Evolutionary conservation across 179 eudicot species (phyloP), one percentile per base, ranked within the genome.

Genomic region (Monotropa hypopitys): DNA sequence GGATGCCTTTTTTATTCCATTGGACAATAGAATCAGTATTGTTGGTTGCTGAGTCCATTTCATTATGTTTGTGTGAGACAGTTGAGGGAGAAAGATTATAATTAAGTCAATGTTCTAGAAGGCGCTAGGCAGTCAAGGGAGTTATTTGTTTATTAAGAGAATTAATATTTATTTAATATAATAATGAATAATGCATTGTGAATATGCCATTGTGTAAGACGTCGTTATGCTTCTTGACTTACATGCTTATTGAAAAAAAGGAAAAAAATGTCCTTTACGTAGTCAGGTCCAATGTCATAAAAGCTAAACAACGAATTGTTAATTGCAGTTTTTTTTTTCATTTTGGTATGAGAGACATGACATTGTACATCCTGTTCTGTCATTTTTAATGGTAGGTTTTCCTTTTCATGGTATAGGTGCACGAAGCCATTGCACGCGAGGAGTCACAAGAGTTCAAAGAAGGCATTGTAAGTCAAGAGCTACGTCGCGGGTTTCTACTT

Each of bases 371-470:
- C 20, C 33, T 40, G 35, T 45, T 32, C 7, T 62, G 15, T 23
- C 70, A n/a, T 76, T 6, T 81, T 32, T 71, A 32, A 45, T 26
- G 15, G 40, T 45, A 0, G 42, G 70, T 35, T 61, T 45, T 67
- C 49, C 49, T 63, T 35, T 77, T 47, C 7, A 28, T 84, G 80
- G 43, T 81, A 76, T 67, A 94, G 98, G 40, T 90, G 74, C 98
- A 94, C 35, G 98, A 92, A 77, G 96, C 97, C 51, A 90, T 94
- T 76, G 96, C 91, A 16, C 88, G 98, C 30, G 98, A 91, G 76
- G 92, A 88, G 77, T 94, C 97, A 5, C 82, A 86, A 8, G 97
- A 88, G 79, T 94, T 83, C 80, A 89, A 88, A 79, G 97, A 93
- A 74, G 98, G 98, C 18, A 86, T 92, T 42, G 83, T 94, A 9